Base-by-base conservation (phyloP, 164 flowering plant species). In the Magnolia changhungtana region DNA sequence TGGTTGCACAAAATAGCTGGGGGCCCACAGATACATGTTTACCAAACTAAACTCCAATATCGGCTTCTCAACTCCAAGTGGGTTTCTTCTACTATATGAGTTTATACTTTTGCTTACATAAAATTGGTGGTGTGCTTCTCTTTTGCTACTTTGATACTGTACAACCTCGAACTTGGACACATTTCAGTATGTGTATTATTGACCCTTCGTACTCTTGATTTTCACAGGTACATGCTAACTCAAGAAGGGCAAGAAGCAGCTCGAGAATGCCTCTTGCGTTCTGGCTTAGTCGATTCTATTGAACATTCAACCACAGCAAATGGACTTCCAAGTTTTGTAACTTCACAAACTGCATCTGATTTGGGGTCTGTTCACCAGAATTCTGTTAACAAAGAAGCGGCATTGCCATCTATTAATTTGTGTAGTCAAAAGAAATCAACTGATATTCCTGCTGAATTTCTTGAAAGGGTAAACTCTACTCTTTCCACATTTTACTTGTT, bases 161-260 rank as follows among this genome's bases (percentile, higher is more conserved):
- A n/a, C 27, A 18, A 64, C 19, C 0, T 21, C 21, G 23, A 64
- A n/a, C 23, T 8, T 8, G 23, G 21, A 8, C 27, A 64, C 23
- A 64, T 64, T 20, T 64, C 2, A 7, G 19, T 20, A 20, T 64
- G n/a, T 64, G 7, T 21, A 64, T 8, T 18, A 31, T 45, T 8
- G 31, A 24, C 1, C 13, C 19, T 50, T 19, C 11, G 8, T 72
- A 23, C 61, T 11, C 61, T 55, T 55, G 3, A 16, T 72, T 75
- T 49, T 67, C 80, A 68, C 86, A 96, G 99, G 83, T 96, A 92
- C 83, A 92, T 89, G 96, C 85, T 96, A 69, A 89, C 97, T 59
- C 82, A 82, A 74, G 97, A 87, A 88, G 99, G 99, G 52, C 78
- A 78, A 72, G 89, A 87, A 80, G 86, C 84, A 72, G 97, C 98